Base-by-base conservation (phyloP, 352 stramenopile species). In the Globisporangium sylvaticum region DNA sequence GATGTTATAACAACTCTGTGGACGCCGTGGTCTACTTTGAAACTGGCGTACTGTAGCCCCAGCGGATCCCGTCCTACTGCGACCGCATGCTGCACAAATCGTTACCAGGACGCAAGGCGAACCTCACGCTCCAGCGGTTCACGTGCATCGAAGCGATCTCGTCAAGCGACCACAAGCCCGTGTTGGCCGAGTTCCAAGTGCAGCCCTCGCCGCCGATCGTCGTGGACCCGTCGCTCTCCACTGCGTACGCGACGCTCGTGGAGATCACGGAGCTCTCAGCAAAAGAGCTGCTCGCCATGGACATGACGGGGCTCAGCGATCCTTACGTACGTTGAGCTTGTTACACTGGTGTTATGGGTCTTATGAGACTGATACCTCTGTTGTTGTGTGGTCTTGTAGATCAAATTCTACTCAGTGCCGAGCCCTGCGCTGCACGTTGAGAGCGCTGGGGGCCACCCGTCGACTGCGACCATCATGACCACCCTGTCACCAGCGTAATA, bases 151-250 rank as follows among this genome's bases (percentile, higher is more conserved):
- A 89, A 52, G 63, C 62, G 15, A 90, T 96, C 32, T 70, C 67
- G 25, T 94, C 89, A 9, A 96, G 88, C 44, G 88, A 96, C 61
- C 88, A 96, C 75, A 96, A 95, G 58, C 89, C 89, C 0, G 75
- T 96, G 14, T 69, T 78, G 1, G 84, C 82, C 20, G 67, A 75
- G 39, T 95, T 93, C 64, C 62, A 81, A 1, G 68, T 95, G 15
- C 39, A 37, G 6, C 74, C 70, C 44, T 81, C 79, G 12, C 71
- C 70, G 2, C 58, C 54, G 1, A 64, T 87, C 31, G 53, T 14
- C 24, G 61, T 77, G 7, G 68, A 79, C 24, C 55, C 68, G 25
- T 32, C 61, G 14, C 58, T 73, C 24, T 60, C 48, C 1, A 65
- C 61, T 8, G 68, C 63, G 4, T 72, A 80, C 46, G 72, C 74